These are phyloP conservation scores for Sphagnum fallax DNA, from an alignment of 228 moss, liverwort and hornwort genomes.

Conservation along the genomic window DNA sequence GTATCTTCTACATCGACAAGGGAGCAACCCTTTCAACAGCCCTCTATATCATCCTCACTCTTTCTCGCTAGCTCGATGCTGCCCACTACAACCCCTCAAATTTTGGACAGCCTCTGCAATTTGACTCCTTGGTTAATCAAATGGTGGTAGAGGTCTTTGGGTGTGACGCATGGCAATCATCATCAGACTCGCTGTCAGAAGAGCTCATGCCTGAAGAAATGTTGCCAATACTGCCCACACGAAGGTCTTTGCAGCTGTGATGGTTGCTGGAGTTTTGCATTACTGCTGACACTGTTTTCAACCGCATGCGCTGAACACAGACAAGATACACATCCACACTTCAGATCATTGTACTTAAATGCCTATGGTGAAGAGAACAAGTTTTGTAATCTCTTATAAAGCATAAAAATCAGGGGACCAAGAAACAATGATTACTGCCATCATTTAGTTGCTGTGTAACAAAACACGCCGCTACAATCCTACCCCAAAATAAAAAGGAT, in stretches of 20 bases:
- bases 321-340: constrained; percentile 6
- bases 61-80: constrained; percentile 21
- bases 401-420: neutral
- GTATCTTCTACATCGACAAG: constrained; percentile 19
- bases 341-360: constrained; percentile 1
- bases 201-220: constrained; percentile 81
- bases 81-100: constrained; percentile 11
- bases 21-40: constrained; percentile 21
- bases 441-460: neutral
- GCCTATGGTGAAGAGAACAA: neutral
- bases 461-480: neutral
- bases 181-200: constrained; percentile 97
- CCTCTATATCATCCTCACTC: constrained; percentile 15
- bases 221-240: constrained; percentile 84
- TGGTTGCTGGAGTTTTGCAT: constrained; percentile 56
- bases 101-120: constrained; percentile 8
- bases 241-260: constrained; percentile 50
- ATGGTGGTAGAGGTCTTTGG: constrained; percentile 20
- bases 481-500: neutral
- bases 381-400: neutral
- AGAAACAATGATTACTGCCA: neutral
- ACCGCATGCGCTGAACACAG: constrained; percentile 59
- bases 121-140: constrained; percentile 11
- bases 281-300: constrained; percentile 52
- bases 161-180: constrained; percentile 45